Percentiles rank a stretch among this genome's conserved stretches.
Evolutionary conservation across 352 stramenopile genomes (phyloP).

Genomic region (Elongisporangium senticosum): DNA sequence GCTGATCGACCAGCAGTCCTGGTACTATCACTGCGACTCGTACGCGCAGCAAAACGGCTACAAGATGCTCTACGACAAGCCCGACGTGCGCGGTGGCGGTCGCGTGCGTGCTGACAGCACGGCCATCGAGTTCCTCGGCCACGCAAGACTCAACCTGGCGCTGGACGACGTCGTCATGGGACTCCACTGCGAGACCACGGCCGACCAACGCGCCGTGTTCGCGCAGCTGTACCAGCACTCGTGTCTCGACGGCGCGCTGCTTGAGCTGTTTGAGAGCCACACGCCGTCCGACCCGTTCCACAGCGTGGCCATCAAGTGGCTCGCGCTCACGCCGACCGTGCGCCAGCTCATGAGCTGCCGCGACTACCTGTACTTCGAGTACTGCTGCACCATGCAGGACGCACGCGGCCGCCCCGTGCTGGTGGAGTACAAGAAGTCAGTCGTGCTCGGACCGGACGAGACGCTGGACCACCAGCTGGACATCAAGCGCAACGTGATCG

Average conservation of each 20-base stretch:
- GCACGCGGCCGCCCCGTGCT: background rate
- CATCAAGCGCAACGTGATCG: background rate
- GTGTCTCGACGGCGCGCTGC: slow-evolving; percentile 54
- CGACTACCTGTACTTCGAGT: slow-evolving; percentile 65
- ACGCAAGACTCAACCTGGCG: slow-evolving; percentile 20
- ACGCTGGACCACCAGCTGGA: slow-evolving; percentile 15
- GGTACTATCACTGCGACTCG: slow-evolving; percentile 20
- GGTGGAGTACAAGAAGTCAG: background rate
- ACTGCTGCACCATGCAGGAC: background rate
- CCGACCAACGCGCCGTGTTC: slow-evolving; percentile 38
- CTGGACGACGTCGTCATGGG: slow-evolving; percentile 63
- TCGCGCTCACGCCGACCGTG: slow-evolving; percentile 54
- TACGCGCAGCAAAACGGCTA: slow-evolving; percentile 16
- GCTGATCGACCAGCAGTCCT: slow-evolving; percentile 27
- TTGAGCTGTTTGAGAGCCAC: slow-evolving; percentile 57
- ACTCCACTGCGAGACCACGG: slow-evolving; percentile 56
- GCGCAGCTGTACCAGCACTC: slow-evolving; percentile 36
- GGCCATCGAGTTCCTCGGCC: slow-evolving; percentile 18
- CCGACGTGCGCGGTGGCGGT: slow-evolving; percentile 15
- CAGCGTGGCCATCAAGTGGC: slow-evolving; percentile 72
- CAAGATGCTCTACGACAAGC: slow-evolving; percentile 20
- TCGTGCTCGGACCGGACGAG: background rate
- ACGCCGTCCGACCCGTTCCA: slow-evolving; percentile 66
- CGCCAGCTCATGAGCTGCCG: slow-evolving; percentile 52
- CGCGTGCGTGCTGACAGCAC: slow-evolving; percentile 9